These are phyloP conservation scores for Ustilago loliicola DNA, from an alignment of 1,284 basidiomycete genomes.

Conservation along the genomic window DNA sequence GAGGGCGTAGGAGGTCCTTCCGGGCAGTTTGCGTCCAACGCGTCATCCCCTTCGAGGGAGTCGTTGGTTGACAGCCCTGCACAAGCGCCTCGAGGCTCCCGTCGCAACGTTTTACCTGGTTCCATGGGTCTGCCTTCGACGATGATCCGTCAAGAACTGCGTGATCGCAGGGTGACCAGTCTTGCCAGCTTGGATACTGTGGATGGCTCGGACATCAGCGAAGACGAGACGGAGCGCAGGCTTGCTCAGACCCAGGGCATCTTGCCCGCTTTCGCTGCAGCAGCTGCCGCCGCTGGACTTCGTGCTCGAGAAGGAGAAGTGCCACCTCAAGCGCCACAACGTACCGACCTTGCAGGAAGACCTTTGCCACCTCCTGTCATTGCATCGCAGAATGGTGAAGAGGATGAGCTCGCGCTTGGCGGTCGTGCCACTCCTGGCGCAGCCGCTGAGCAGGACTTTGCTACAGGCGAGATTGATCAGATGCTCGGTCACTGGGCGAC, in stretches of 20 bases:
- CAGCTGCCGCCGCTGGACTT: slow-evolving; percentile 39
- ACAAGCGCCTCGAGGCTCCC: slow-evolving; percentile 20
- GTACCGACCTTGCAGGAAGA: slow-evolving; percentile 58
- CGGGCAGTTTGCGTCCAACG: slow-evolving; percentile 11
- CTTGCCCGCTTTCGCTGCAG: slow-evolving; percentile 40
- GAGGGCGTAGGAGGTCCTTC: not conserved
- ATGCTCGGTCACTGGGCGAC: slow-evolving; percentile 59
- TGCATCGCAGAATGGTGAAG: slow-evolving; percentile 53
- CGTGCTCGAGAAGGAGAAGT: slow-evolving; percentile 29
- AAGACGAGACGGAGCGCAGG: slow-evolving; percentile 58
- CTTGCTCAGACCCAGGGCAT: slow-evolving; percentile 46
- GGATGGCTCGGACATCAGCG: slow-evolving; percentile 60
- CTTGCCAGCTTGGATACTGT: slow-evolving; percentile 57
- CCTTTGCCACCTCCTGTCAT: slow-evolving; percentile 67
- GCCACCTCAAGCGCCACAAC: slow-evolving; percentile 45
- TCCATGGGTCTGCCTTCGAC: slow-evolving; percentile 48
- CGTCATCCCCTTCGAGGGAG: slow-evolving; percentile 27
- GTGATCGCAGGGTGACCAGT: slow-evolving; percentile 55
- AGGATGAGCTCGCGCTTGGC: slow-evolving; percentile 53
- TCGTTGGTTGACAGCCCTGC: slow-evolving; percentile 22
- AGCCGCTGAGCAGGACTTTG: slow-evolving; percentile 56
- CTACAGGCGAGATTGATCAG: slow-evolving; percentile 61
- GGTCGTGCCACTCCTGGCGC: slow-evolving; percentile 53
- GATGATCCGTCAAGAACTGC: slow-evolving; percentile 42
- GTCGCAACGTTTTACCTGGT: slow-evolving; percentile 40